phyloP scores from a whole-genome alignment of 768 basidiomycete genomes.

The Rhodosporidiobolus odoratus region DNA sequence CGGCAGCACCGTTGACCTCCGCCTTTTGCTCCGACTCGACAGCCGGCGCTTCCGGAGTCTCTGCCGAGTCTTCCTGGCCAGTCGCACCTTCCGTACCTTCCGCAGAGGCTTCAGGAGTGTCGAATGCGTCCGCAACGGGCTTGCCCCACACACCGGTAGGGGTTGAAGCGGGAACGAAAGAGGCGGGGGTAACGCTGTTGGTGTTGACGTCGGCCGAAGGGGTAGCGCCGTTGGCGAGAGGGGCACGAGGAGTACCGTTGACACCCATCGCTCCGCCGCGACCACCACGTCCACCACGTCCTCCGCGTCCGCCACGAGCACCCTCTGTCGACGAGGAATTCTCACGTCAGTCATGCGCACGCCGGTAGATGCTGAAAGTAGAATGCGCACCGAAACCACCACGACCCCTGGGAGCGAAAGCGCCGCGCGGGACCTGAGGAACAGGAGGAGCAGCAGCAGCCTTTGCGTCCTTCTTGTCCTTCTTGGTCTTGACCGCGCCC shows the following conservation, averaged over 20 bases:
- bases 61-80: neutral
- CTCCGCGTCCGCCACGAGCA: slow-evolving; percentile 30
- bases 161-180: slow-evolving; percentile 29
- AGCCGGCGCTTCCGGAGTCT: neutral
- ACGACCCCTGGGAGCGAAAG: slow-evolving; percentile 28
- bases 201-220: slow-evolving; percentile 14
- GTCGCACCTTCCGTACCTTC: neutral
- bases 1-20: neutral
- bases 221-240: slow-evolving; percentile 13
- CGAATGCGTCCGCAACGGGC: slow-evolving; percentile 11
- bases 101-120: slow-evolving; percentile 19
- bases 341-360: neutral
- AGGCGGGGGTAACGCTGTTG: slow-evolving; percentile 19
- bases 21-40: neutral
- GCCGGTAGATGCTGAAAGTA: no score
- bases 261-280: slow-evolving; percentile 23
- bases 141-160: slow-evolving; percentile 32
- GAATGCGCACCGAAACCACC: slow-evolving; percentile 28
- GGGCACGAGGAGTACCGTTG: slow-evolving; percentile 29
- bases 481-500: slow-evolving; percentile 38
- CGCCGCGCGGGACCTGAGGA: slow-evolving; percentile 13
- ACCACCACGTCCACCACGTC: slow-evolving; percentile 26
- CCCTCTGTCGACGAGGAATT: slow-evolving; percentile 15
- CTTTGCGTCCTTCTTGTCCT: slow-evolving; percentile 37
- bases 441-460: slow-evolving; percentile 6